A percentile compares a stretch with the other conserved stretches of the same genome.
These are phyloP conservation scores for Trametes villosa DNA, from an alignment of 768 basidiomycete species.

Conservation along the genomic window DNA sequence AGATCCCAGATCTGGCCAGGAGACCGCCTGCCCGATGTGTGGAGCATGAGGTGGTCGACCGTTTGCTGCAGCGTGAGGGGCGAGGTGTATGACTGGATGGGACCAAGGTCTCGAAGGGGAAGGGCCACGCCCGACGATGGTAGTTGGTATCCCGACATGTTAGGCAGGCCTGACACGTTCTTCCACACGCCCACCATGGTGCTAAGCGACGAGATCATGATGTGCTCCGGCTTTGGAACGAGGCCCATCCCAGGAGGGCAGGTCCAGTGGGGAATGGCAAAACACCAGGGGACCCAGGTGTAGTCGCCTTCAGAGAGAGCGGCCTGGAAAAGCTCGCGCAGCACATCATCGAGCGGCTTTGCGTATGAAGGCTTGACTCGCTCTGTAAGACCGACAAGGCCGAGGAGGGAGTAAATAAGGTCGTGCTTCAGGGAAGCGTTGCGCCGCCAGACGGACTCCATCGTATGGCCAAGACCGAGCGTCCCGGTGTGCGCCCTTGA, in stretches of 20 bases:
- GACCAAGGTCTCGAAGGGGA: not conserved
- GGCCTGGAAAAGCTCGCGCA: not conserved
- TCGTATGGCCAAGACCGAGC: not conserved
- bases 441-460: not conserved
- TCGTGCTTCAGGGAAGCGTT: not conserved
- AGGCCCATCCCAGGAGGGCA: too few species aligned
- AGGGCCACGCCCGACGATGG: not conserved
- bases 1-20: not conserved
- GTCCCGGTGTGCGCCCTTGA: not conserved
- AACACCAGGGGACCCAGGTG: not conserved
- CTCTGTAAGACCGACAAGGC: not conserved
- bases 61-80: not conserved
- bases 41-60: not conserved
- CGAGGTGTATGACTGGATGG: not conserved
- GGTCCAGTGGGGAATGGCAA: too few species aligned
- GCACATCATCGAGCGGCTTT: not conserved
- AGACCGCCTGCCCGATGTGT: not conserved
- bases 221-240: too few species aligned
- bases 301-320: not conserved
- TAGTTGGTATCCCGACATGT: too few species aligned
- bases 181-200: too few species aligned
- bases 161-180: too few species aligned
- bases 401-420: not conserved
- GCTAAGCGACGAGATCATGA: too few species aligned
- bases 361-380: not conserved